Base-by-base conservation (phyloP, 805 yeast species). In the Blastobotrys parvus region DNA sequence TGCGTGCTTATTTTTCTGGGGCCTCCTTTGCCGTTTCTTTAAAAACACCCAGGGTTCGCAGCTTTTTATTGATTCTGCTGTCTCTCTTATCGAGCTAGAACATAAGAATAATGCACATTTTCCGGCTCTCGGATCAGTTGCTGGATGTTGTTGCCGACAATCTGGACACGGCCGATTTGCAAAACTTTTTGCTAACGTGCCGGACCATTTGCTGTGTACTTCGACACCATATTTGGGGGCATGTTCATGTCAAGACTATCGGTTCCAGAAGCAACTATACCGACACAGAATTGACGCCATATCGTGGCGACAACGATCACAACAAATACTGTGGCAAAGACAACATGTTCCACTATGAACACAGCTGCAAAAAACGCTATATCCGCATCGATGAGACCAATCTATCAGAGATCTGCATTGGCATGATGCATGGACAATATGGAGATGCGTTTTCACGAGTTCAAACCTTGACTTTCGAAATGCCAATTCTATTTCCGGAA, bases 181-280 rank as follows among this genome's bases (percentile, higher is more conserved):
- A 32, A 18, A 32, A 10, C 20, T 10, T 32, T 3, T 13, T 32
- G 19, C 35, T 32, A 17, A 32, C 35, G 4, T 32, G 35, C 35
- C 35, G 35, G 11, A 13, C 18, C 19, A 17, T 32, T 13, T 32
- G 19, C 19, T 32, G 17, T 18, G 10, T 13, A 13, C 35, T 32
- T 11, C n/a, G 35, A 20, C 19, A 17, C 7, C 19, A 32, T 6
- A 17, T 32, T 4, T 32, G 35, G 35, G 21, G 35, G 5, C 35
- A 32, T 32, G 35, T 32, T 17, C 35, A 32, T 17, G 18, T 32
- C 19, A 32, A 32, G 21, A 32, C 35, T 4, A 32, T 32, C 35
- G 17, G 18, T 17, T 32, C 19, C 35, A 15, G 21, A 17, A 15
- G 20, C 13, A 15, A 32, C 19, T 18, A 8, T 17, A 32, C 35